Conservation (phyloP, 2,329 filamentous ascomycete genomes). For the Didymellaceae sp. region DNA sequence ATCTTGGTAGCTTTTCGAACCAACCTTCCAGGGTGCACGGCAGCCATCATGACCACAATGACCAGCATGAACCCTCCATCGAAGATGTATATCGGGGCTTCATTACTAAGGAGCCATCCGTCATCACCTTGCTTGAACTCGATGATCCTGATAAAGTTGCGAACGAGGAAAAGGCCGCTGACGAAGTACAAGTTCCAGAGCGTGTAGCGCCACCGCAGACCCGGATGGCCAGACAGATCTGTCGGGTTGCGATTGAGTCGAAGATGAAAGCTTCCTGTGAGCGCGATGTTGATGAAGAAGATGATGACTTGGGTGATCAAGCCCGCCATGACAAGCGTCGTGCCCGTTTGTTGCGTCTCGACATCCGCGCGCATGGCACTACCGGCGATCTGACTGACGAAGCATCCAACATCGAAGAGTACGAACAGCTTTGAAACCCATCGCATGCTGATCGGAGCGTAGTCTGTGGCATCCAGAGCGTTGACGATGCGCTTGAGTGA, state of each 20-base stretch:
- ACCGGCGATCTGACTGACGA: conserved; percentile 29
- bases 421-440: conserved; percentile 5
- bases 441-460: conserved; percentile 43
- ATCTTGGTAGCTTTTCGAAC: not conserved
- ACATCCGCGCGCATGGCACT: conserved; percentile 24
- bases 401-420: conserved; percentile 11
- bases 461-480: conserved; percentile 45
- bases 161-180: not conserved
- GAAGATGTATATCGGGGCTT: not conserved
- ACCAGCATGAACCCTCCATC: conserved; percentile 2
- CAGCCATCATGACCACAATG: not conserved
- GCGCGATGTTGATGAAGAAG: conserved; percentile 23
- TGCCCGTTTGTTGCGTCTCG: conserved; percentile 13
- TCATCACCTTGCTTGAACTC: not conserved
- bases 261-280: conserved; percentile 17
- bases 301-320: conserved; percentile 23
- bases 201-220: not conserved
- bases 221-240: not conserved
- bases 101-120: conserved; percentile 5
- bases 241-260: conserved; percentile 19
- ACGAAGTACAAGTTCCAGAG: not conserved
- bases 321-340: conserved; percentile 20
- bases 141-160: not conserved
- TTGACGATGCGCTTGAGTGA: conserved; percentile 53
- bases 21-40: not conserved